Percentiles rank a stretch among this genome's conserved stretches.
Evolutionary conservation across 164 flowering plant species (phyloP).

Genomic region (Aristolochia californica): DNA sequence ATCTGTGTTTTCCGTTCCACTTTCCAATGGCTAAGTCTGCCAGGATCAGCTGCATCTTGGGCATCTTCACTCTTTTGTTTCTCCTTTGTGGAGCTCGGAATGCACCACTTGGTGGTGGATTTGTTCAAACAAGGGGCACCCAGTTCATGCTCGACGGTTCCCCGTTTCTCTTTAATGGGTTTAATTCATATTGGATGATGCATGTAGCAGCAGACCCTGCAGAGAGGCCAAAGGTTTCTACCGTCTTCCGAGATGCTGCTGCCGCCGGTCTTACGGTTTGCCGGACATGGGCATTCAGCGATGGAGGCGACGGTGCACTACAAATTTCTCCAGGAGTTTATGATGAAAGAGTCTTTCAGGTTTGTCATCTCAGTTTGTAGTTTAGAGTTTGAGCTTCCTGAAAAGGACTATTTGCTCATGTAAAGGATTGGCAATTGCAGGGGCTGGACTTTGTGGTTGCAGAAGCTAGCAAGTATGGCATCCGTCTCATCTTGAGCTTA

Average conservation of each 20-base stretch:
- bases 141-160: constrained; percentile 17
- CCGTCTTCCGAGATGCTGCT: constrained; percentile 15
- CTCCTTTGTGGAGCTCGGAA: constrained; percentile 1
- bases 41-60: neutral
- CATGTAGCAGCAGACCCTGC: constrained; percentile 18
- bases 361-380: neutral
- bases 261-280: constrained; percentile 18
- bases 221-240: constrained; percentile 18
- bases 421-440: constrained; percentile 1
- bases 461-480: constrained; percentile 17
- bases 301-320: constrained; percentile 18
- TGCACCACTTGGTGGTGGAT: constrained; percentile 3
- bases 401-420: no score
- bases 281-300: constrained; percentile 26
- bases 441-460: constrained; percentile 25
- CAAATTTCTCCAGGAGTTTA: constrained; percentile 23
- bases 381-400: neutral
- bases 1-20: no score
- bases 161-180: constrained; percentile 25
- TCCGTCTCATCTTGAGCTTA: constrained; percentile 22
- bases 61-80: neutral
- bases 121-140: constrained; percentile 10
- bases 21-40: neutral
- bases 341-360: constrained; percentile 19
- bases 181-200: constrained; percentile 31